These are phyloP conservation scores for Cryptococcus jaspeensis DNA, from an alignment of 1,284 basidiomycete genomes.

Conservation along the genomic window DNA sequence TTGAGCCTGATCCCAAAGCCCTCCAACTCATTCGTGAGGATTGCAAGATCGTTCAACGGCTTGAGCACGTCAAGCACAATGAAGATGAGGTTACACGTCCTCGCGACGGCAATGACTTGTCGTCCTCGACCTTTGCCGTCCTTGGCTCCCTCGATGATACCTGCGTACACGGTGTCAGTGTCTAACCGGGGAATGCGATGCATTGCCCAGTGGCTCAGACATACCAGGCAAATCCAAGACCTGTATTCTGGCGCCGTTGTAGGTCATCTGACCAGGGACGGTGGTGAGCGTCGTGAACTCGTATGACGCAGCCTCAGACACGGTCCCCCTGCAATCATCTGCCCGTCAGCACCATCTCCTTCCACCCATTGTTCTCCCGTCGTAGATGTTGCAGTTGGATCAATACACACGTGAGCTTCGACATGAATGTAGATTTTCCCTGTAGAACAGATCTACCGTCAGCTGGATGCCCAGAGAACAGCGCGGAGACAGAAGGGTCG, in stretches of 20 bases:
- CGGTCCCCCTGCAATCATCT: slow-evolving; percentile 64
- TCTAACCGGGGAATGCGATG: slow-evolving; percentile 47
- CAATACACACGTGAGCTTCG: slow-evolving; percentile 70
- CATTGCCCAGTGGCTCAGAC: slow-evolving; percentile 2
- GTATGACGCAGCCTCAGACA: slow-evolving; percentile 96
- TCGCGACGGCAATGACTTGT: slow-evolving; percentile 90
- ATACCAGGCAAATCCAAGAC: slow-evolving; percentile 55
- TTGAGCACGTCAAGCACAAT: slow-evolving; percentile 98
- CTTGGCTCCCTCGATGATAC: slow-evolving; percentile 98
- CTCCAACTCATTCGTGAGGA: slow-evolving; percentile 90
- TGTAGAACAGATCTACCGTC: slow-evolving; percentile 4
- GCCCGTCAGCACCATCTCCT: not conserved
- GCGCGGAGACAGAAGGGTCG: no score
- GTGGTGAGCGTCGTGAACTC: slow-evolving; percentile 78
- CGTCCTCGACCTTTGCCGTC: slow-evolving; percentile 97
- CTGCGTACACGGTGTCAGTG: slow-evolving; percentile 52
- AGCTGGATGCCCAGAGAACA: not conserved
- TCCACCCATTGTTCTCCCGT: no score
- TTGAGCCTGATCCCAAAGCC: slow-evolving; percentile 96
- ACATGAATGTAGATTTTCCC: slow-evolving; percentile 90
- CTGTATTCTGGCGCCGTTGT: slow-evolving; percentile 62
- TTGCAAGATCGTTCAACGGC: slow-evolving; percentile 88
- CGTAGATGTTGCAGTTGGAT: not conserved
- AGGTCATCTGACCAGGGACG: slow-evolving; percentile 86
- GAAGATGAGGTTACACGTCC: slow-evolving; percentile 98